These are phyloP conservation scores for Diplodia seriata DNA, from an alignment of 2,329 filamentous ascomycete species.

Conservation along the genomic window DNA sequence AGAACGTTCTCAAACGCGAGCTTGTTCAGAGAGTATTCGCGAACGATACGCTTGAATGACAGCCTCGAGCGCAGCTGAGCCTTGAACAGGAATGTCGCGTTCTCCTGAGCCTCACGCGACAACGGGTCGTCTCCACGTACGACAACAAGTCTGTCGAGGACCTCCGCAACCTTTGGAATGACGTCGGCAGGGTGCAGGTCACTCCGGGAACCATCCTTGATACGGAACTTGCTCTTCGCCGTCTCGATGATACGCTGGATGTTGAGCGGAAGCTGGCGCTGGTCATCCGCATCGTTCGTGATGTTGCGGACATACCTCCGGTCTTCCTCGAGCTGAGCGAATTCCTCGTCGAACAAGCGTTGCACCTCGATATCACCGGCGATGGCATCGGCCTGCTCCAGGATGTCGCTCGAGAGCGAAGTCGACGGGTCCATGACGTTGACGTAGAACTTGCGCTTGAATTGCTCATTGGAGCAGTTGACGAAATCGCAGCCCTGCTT, in stretches of 20 bases:
- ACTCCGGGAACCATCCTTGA: constrained; percentile 83
- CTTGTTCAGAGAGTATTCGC: constrained; percentile 84
- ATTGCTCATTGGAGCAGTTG: constrained; percentile 76
- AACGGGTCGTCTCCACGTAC: constrained; percentile 85
- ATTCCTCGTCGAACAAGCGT: constrained; percentile 85
- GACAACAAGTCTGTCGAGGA: constrained; percentile 80
- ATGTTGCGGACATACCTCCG: constrained; percentile 76
- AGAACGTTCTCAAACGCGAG: constrained; percentile 91
- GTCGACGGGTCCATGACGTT: constrained; percentile 79
- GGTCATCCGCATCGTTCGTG: constrained; percentile 72
- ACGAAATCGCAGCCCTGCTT: constrained; percentile 89
- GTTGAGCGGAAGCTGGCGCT: constrained; percentile 94
- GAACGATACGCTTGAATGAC: constrained; percentile 90
- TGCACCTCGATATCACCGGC: constrained; percentile 88
- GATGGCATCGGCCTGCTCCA: constrained; percentile 88
- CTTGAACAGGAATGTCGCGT: constrained; percentile 91
- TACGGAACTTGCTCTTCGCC: constrained; percentile 87
- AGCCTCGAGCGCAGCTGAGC: constrained; percentile 86
- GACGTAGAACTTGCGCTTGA: constrained; percentile 81
- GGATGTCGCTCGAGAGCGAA: constrained; percentile 69
- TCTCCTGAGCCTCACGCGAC: constrained; percentile 84
- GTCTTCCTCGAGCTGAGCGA: constrained; percentile 76
- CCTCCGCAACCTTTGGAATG: constrained; percentile 75
- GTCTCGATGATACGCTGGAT: constrained; percentile 89
- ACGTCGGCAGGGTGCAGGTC: constrained; percentile 89